Conservation (phyloP, 345 rosid species). For the Draba incana region DNA sequence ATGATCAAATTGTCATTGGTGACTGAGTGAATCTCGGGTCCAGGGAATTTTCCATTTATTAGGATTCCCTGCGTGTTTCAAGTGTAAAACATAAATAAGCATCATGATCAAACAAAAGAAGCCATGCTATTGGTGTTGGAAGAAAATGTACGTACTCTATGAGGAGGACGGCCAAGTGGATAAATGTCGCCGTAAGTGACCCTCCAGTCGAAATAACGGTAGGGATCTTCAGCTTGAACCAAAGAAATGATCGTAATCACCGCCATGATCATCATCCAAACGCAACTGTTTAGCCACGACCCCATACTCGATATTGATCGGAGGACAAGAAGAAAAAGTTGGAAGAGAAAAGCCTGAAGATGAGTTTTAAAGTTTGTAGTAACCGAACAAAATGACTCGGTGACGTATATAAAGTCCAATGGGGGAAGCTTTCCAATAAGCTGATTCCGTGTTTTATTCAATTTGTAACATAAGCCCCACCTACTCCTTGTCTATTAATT, state of each 20-base stretch:
- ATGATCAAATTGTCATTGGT: slow-evolving; percentile 88
- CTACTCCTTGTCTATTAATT: background rate
- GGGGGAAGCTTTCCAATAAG: slow-evolving; percentile 21
- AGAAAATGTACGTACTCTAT: slow-evolving; percentile 43
- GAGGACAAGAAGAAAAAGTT: background rate
- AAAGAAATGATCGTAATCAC: slow-evolving; percentile 13
- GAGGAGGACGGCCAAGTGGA: slow-evolving; percentile 72
- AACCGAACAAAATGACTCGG: slow-evolving; percentile 25
- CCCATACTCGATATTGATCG: slow-evolving; percentile 16
- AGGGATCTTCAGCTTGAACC: slow-evolving; percentile 64
- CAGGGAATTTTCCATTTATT: slow-evolving; percentile 93
- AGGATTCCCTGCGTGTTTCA: slow-evolving; percentile 68
- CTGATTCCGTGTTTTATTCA: slow-evolving; percentile 40
- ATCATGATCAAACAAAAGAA: background rate
- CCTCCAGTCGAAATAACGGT: slow-evolving; percentile 69
- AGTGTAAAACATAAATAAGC: background rate
- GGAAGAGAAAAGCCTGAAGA: background rate
- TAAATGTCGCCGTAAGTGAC: slow-evolving; percentile 69
- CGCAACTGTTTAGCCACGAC: slow-evolving; percentile 18
- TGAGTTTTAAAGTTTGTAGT: slow-evolving; percentile 10
- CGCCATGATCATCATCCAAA: slow-evolving; percentile 15
- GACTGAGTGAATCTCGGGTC: slow-evolving; percentile 75
- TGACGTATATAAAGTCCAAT: slow-evolving; percentile 39
- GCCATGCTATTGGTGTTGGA: background rate
- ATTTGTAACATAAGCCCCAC: slow-evolving; percentile 27